Conservation (phyloP, 1,284 basidiomycete genomes). For the Sanghuangporus weigelae region DNA sequence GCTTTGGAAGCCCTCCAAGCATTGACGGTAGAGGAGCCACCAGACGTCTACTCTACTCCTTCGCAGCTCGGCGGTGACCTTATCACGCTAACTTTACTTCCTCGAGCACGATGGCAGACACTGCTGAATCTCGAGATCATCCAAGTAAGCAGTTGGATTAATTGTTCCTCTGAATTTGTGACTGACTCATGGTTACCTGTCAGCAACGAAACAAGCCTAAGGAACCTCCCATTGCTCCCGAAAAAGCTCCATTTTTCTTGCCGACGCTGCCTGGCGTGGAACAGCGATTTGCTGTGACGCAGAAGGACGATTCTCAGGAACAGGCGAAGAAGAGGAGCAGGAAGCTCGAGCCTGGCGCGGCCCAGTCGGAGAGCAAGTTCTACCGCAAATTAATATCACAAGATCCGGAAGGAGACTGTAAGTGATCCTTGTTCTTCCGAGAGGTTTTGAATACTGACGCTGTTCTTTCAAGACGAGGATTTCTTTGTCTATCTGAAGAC, state of each 20-base stretch:
- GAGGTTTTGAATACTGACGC: background rate
- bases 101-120: constrained; percentile 94
- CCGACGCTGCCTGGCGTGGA: constrained; percentile 86
- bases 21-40: constrained; percentile 51
- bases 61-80: constrained; percentile 82
- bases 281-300: constrained; percentile 61
- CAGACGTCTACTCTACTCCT: constrained; percentile 78
- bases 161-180: background rate
- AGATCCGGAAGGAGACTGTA: constrained; percentile 62
- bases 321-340: constrained; percentile 43
- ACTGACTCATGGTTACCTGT: background rate
- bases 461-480: constrained; percentile 52
- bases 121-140: constrained; percentile 95
- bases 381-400: constrained; percentile 59
- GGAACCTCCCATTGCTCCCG: constrained; percentile 91
- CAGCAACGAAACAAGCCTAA: constrained; percentile 95
- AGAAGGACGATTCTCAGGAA: constrained; percentile 31
- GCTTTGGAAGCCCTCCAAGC: constrained; percentile 57
- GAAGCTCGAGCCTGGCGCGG: constrained; percentile 49
- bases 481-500: constrained; percentile 88
- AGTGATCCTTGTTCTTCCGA: constrained; percentile 28
- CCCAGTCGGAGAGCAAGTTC: constrained; percentile 70
- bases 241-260: constrained; percentile 96
- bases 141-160: constrained; percentile 46
- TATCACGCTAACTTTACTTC: constrained; percentile 88